Conservation (phyloP, 1,284 basidiomycete genomes). For the Anthracocystis walkeri region DNA sequence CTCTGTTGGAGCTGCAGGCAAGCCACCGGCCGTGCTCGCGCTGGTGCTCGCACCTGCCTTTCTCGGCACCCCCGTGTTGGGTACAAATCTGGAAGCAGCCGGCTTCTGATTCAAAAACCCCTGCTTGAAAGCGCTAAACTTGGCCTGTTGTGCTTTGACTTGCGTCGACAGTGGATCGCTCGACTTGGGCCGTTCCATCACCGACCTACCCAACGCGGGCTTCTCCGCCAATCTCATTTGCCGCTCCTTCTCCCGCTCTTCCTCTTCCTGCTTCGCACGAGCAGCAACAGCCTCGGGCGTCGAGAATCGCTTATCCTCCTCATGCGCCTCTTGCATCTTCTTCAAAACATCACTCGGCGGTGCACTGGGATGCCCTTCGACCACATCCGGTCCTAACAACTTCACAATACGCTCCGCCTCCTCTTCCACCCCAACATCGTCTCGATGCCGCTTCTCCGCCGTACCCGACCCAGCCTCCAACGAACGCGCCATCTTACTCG, state of each 20-base stretch:
- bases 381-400: slow-evolving; percentile 60
- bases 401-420: slow-evolving; percentile 64
- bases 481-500: not conserved
- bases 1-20: slow-evolving; percentile 36
- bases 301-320: slow-evolving; percentile 28
- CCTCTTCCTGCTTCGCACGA: slow-evolving; percentile 29
- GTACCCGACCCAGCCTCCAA: slow-evolving; percentile 30
- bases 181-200: slow-evolving; percentile 28
- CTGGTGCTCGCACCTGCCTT: slow-evolving; percentile 8
- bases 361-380: slow-evolving; percentile 60
- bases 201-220: slow-evolving; percentile 41
- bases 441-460: slow-evolving; percentile 51
- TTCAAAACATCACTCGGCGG: slow-evolving; percentile 35
- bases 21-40: not conserved
- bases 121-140: slow-evolving; percentile 59
- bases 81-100: slow-evolving; percentile 17
- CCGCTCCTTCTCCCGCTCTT: slow-evolving; percentile 26
- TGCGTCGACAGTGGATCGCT: slow-evolving; percentile 3
- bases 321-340: slow-evolving; percentile 49
- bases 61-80: slow-evolving; percentile 14
- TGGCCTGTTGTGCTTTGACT: slow-evolving; percentile 30
- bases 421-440: slow-evolving; percentile 62
- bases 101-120: slow-evolving; percentile 57
- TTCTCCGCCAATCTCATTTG: slow-evolving; percentile 26
- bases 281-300: slow-evolving; percentile 37